Evolutionary conservation across 176 grass and related monocot genomes (phyloP), one percentile per base, ranked within the genome.

Genomic region (Canna indica): DNA sequence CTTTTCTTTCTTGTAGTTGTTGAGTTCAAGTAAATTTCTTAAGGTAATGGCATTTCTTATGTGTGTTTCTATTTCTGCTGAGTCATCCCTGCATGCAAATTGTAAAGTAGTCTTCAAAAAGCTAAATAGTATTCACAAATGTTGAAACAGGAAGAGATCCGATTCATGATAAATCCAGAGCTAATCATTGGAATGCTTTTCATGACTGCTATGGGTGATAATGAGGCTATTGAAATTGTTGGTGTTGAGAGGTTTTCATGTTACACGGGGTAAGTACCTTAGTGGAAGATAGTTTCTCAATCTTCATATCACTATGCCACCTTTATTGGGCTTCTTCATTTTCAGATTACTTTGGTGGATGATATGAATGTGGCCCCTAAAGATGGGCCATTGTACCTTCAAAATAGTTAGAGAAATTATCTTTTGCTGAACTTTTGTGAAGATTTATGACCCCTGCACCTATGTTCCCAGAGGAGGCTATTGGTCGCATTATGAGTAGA

Each of bases 211-310:
- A 95, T 95, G 91, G 82, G 78, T 76, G 84, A 85, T 72, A 95
- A 95, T 69, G 91, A 95, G 53, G 85, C 91, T 44, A 83, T 96
- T 75, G 91, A 95, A 85, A 87, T 95, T 85, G 71, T 90, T 32
- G 91, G 87, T 54, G 77, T 83, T 24, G 87, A 90, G 87, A 83
- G 91, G 63, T 95, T 87, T 78, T 83, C 85, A 68, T 81, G 78
- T 58, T 89, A 91, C 46, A 87, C 64, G 73, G 88, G 92, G 88
- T 96, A 81, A 81, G 88, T 78, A 11, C 14, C 54, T 71, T 69
- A 10, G 27, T 61, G 18, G 47, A 29, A 22, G 27, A 6, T 17
- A n/a, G n/a, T 35, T 46, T 1, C 44, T 12, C 44, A 46, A n/a
- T n/a, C n/a, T n/a, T n/a, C n/a, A n/a, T n/a, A n/a, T n/a, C n/a